Percentiles rank a stretch among this genome's conserved stretches.
These are phyloP conservation scores for Ustilago lituana DNA, from an alignment of 1,284 basidiomycete species.

Conservation along the genomic window DNA sequence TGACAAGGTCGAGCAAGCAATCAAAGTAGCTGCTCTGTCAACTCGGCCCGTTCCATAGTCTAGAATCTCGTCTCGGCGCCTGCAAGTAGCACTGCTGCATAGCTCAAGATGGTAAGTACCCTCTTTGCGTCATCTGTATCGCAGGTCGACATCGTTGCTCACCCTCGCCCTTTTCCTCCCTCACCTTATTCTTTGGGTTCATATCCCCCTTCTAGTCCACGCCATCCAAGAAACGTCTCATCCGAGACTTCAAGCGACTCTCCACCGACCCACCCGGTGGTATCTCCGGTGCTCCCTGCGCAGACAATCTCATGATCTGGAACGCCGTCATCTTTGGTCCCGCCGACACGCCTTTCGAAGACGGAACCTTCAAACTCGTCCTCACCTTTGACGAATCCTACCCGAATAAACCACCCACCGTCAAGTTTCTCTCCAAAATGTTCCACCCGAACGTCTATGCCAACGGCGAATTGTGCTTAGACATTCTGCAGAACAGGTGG, in stretches of 20 bases:
- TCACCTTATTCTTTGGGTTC: neutral
- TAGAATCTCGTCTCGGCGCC: no score
- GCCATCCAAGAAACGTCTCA: slow-evolving; percentile 64
- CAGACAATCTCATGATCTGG: slow-evolving; percentile 99
- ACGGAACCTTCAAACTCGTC: slow-evolving; percentile 95
- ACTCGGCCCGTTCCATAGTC: no score
- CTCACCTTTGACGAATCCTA: slow-evolving; percentile 97
- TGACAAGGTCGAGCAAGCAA: no score
- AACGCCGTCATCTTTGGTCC: slow-evolving; percentile 99
- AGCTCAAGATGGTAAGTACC: slow-evolving; percentile 18
- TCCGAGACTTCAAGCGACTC: slow-evolving; percentile 81
- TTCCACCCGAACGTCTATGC: slow-evolving; percentile 99
- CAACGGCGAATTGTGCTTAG: slow-evolving; percentile 95
- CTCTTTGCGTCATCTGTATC: no score
- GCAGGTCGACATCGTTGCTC: no score
- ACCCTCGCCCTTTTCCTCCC: no score
- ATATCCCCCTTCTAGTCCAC: slow-evolving; percentile 51
- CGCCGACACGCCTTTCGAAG: slow-evolving; percentile 97
- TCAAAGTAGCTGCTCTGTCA: no score
- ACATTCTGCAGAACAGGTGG: slow-evolving; percentile 98
- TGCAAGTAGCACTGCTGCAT: no score
- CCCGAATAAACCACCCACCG: slow-evolving; percentile 96
- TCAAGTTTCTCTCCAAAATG: slow-evolving; percentile 96
- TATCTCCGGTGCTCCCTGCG: slow-evolving; percentile 93
- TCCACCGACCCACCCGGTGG: slow-evolving; percentile 93